Evolutionary conservation across 2,329 filamentous ascomycete genomes (phyloP), one percentile per base, ranked within the genome.

Genomic region (Chaetomiaceae sp.): DNA sequence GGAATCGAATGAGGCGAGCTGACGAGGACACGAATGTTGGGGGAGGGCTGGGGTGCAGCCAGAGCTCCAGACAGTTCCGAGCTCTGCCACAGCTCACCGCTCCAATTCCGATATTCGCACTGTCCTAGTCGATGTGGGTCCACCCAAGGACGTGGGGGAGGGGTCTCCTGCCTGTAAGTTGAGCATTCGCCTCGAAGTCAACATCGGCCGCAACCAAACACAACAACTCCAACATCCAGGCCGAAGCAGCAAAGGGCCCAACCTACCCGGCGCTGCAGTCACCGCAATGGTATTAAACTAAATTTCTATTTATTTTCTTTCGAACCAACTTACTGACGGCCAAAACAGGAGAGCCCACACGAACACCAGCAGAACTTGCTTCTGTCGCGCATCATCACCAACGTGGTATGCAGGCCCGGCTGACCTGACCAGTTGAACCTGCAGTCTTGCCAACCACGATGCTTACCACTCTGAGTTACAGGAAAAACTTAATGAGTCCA

Each of bases 401-500:
- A 99, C 65, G 91, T 97, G 65, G 92, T 97, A 79, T 66, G 88
- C n/a, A n/a, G n/a, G n/a, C n/a, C n/a, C n/a, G n/a, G n/a, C n/a
- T n/a, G n/a, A n/a, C n/a, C n/a, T n/a, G n/a, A n/a, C n/a, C n/a
- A n/a, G n/a, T n/a, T n/a, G n/a, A n/a, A n/a, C n/a, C n/a, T n/a
- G n/a, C n/a, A n/a, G n/a, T n/a, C n/a, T n/a, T n/a, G n/a, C n/a
- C n/a, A n/a, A n/a, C n/a, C n/a, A n/a, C n/a, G n/a, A n/a, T n/a
- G 41, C 35, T 48, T 6, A 44, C 16, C 23, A 3, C 1, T 14
- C 7, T 42, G 10, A 10, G 12, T 9, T 39, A 39, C 55, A 97
- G 92, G 93, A 97, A 72, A 99, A 99, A 70, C 79, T 99, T 38
- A 99, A 99, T 62, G 93, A 97, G 70, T 86, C 93, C 2, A 80